These are phyloP conservation scores for Xylaria sp. DNA, from an alignment of 2,329 filamentous ascomycete species.

Conservation along the genomic window DNA sequence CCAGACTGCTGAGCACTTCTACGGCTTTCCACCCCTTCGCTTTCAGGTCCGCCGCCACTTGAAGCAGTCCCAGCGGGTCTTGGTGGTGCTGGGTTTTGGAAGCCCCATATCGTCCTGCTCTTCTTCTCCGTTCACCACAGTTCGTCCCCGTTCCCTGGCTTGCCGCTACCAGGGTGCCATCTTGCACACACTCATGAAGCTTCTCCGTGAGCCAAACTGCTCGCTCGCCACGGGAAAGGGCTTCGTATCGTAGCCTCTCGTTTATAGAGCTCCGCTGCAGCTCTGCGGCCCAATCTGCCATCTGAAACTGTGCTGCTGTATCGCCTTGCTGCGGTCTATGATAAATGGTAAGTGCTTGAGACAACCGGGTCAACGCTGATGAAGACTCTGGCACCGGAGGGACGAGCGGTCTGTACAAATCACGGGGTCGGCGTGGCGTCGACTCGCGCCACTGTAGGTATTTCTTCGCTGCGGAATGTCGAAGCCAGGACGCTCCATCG, in stretches of 20 bases:
- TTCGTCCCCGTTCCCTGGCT: conserved; percentile 49
- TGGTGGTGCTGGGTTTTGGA: conserved; percentile 56
- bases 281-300: conserved; percentile 85
- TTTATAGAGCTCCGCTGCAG: conserved; percentile 79
- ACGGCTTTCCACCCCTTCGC: conserved; percentile 73
- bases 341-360: conserved; percentile 69
- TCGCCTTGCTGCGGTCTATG: conserved; percentile 51
- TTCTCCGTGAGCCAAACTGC: conserved; percentile 75
- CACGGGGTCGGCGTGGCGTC: conserved; percentile 43
- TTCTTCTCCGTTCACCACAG: conserved; percentile 42
- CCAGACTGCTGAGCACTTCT: conserved; percentile 78
- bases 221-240: conserved; percentile 69
- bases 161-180: conserved; percentile 69
- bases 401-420: conserved; percentile 53
- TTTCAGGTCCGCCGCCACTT: conserved; percentile 73
- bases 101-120: conserved; percentile 18
- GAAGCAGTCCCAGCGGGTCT: conserved; percentile 83
- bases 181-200: conserved; percentile 72
- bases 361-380: conserved; percentile 25
- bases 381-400: conserved; percentile 31
- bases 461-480: conserved; percentile 85
- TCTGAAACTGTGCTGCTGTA: conserved; percentile 62
- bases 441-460: conserved; percentile 74
- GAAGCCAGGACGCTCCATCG: conserved; percentile 81
- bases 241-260: conserved; percentile 76